Conservation (phyloP, 345 rosid species). For the Brassica napus region DNA sequence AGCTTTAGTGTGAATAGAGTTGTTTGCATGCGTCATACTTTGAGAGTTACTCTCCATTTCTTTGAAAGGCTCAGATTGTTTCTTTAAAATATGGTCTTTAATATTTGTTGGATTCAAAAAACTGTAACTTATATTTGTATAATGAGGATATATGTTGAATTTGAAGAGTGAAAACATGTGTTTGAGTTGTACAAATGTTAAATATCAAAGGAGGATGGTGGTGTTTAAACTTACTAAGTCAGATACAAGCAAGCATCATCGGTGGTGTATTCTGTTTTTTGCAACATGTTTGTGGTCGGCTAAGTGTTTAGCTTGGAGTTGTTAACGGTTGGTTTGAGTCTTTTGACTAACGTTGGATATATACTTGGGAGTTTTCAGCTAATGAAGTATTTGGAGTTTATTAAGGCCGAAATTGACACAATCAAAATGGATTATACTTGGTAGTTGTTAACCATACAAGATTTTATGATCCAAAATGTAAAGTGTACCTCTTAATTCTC, state of each 20-base stretch:
- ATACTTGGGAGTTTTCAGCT: no score
- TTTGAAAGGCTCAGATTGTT: slow-evolving; percentile 27
- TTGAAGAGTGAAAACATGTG: background rate
- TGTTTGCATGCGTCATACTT: slow-evolving; percentile 11
- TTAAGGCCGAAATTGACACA: no score
- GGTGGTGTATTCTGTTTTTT: background rate
- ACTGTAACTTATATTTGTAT: background rate
- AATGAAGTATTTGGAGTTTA: no score
- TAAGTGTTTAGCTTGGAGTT: background rate
- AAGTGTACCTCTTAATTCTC: background rate
- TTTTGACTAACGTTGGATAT: no score
- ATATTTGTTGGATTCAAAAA: slow-evolving; percentile 4
- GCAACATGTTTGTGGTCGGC: background rate
- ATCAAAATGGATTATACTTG: no score
- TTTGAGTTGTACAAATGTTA: slow-evolving; percentile 1
- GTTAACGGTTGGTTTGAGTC: no score
- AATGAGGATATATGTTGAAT: slow-evolving; percentile 22
- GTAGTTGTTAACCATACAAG: no score
- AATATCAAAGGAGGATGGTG: slow-evolving; percentile 4
- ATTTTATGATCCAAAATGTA: no score
- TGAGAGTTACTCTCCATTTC: slow-evolving; percentile 29
- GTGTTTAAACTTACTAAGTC: background rate
- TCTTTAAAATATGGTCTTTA: slow-evolving; percentile 26
- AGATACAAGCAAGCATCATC: background rate
- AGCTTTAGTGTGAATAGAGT: slow-evolving; percentile 34